Base-by-base conservation (phyloP, 306 rosid species). In the Parietaria judaica region DNA sequence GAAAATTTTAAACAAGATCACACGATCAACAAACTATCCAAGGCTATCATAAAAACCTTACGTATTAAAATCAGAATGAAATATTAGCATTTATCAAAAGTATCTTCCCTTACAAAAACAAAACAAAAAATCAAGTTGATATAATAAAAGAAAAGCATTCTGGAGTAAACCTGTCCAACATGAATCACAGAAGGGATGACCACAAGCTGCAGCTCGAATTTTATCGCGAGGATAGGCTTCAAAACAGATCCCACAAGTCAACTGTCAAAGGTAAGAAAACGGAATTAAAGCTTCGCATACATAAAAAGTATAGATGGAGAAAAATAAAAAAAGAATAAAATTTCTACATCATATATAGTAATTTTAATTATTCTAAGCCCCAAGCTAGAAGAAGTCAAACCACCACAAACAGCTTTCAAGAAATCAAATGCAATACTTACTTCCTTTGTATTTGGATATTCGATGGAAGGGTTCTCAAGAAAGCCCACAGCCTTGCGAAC, bases 181-280 rank as follows among this genome's bases (percentile, higher is more conserved):
- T 6, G 66, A 5, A 63, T 31, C 68, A 65, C 87, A 82, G 72
- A 78, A 82, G 58, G 82, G 80, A 67, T 82, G 87, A 44, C 87
- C 87, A 65, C 87, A 82, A 64, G 78, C 69, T 63, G 79, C 76
- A 14, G 82, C 16, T 57, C 58, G 68, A 68, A 76, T 76, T 64
- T 58, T 69, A 58, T 72, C 74, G 64, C n/a, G 58, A 56, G 76
- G 72, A 73, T 63, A 76, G 61, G 59, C 63, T 43, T 82, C 87
- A 75, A 82, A 82, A 68, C 87, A 82, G 57, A 82, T 82, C 60
- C 87, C 87, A 65, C 87, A 82, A 57, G 78, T 46, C 51, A 72
- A 52, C 87, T 82, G 81, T 57, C 66, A 73, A 63, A 54, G 67
- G 16, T 48, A 68, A 60, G 41, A 58, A 13, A 31, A 58, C 5